Conservation (phyloP, 148 eudicot species). For the Dianthus caryophyllus region DNA sequence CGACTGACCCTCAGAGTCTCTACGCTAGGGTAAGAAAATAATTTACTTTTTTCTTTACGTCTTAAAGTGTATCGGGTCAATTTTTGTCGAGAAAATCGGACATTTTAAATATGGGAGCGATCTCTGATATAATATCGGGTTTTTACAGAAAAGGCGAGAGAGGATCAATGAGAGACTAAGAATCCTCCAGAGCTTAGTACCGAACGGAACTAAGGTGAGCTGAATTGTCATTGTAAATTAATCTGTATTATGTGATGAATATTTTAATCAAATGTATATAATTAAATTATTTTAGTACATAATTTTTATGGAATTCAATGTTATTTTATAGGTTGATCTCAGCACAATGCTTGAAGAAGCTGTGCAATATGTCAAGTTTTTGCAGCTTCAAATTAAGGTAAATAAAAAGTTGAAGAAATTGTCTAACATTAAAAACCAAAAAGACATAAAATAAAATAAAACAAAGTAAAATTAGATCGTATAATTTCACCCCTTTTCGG, state of each 20-base stretch:
- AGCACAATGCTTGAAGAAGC: slow-evolving; percentile 62
- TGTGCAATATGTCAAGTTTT: slow-evolving; percentile 32
- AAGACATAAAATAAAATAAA: not conserved
- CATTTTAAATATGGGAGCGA: not conserved
- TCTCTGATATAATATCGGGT: not conserved
- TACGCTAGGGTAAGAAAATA: slow-evolving; percentile 71
- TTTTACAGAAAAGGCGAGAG: slow-evolving; percentile 42
- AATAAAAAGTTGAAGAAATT: not conserved
- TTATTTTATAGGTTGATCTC: slow-evolving; percentile 32
- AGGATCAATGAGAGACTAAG: slow-evolving; percentile 46
- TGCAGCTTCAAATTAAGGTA: slow-evolving; percentile 59
- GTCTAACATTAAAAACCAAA: not conserved
- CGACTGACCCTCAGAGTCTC: slow-evolving; percentile 90
- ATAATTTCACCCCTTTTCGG: too few relatives aligned
- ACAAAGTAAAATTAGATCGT: too few relatives aligned
- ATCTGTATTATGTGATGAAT: not conserved
- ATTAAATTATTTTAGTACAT: not conserved
- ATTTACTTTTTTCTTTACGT: not conserved
- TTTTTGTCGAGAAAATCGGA: not conserved
- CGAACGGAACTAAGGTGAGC: slow-evolving; percentile 44
- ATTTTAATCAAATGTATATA: too few relatives aligned
- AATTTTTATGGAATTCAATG: not conserved
- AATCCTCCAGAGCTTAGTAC: slow-evolving; percentile 45
- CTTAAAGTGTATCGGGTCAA: not conserved
- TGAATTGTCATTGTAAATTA: not conserved